Base-by-base conservation (phyloP, 495 filamentous ascomycete species). In the Aspergillus sclerotioniger region DNA sequence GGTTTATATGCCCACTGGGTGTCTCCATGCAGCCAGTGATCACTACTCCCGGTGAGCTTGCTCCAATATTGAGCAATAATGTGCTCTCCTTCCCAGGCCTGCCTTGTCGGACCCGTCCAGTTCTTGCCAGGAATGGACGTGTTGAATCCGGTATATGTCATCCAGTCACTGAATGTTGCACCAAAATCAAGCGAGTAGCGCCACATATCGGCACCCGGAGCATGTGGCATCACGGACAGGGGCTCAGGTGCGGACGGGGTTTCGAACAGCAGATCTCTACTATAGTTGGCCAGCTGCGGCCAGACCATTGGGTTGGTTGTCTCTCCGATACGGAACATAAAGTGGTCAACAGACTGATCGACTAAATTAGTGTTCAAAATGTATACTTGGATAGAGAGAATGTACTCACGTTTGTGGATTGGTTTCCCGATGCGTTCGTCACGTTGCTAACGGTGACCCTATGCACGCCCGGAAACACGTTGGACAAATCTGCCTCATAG, bases 61-160 rank as follows among this genome's bases (percentile, higher is more conserved):
- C 78, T 86, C 80, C 77, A 90, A 67, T 90, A 90, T 59, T 88
- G 83, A 19, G 86, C 79, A 2, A 78, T 73, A 8, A 89, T 67
- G 58, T 90, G 87, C 41, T 86, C 78, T 20, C 83, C 87, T 0
- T 76, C 54, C 87, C 87, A 90, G 21, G 60, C 62, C 61, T 90
- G 87, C 0, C 69, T 56, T 19, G 80, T 74, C 0, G 84, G 84
- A 12, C 87, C 87, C 0, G 71, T 70, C 86, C 86, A 89, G 28
- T 50, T 50, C 25, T 50, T 50, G 25, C 25, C 67, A 54, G 51
- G 77, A 70, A 16, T 65, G 62, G 16, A 68, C 15, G 8, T 67
- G 31, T 80, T 80, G 4, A 76, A 74, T 25, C 76, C 75, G 10
- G 39, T 53, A 62, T 88, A 89, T 5, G 70, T 53, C 25, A 67